Evolutionary conservation across 371 early-diverging fungal species (phyloP).

Genomic region (Rhizopus microsporus): DNA sequence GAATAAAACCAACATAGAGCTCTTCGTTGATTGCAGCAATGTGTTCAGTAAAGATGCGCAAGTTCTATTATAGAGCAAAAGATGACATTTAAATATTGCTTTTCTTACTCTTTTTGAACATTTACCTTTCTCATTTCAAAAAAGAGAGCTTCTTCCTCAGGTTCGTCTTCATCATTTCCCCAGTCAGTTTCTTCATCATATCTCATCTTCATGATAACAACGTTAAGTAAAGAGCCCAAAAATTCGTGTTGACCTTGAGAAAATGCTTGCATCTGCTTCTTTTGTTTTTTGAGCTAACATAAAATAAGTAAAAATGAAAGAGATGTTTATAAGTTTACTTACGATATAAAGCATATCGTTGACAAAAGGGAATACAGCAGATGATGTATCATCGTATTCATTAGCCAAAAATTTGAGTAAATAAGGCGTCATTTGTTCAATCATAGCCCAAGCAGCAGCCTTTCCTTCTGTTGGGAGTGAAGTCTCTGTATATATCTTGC

Average conservation of each 20-base stretch:
- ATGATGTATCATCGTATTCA: constrained; percentile 83
- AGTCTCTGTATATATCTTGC: constrained; percentile 71
- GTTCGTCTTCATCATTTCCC: constrained; percentile 76
- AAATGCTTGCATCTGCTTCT: constrained; percentile 62
- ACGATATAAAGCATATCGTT: constrained; percentile 68
- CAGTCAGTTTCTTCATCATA: constrained; percentile 84
- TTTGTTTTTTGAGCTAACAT: constrained; percentile 64
- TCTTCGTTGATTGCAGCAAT: constrained; percentile 69
- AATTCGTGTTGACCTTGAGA: constrained; percentile 70
- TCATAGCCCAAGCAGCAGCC: constrained; percentile 44
- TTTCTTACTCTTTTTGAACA: neutral
- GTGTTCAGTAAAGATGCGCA: constrained; percentile 74
- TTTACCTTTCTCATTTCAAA: constrained; percentile 74
- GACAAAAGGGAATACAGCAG: constrained; percentile 73
- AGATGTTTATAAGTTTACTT: constrained; percentile 15
- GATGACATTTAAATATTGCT: neutral
- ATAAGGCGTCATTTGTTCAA: constrained; percentile 68
- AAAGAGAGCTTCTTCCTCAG: constrained; percentile 74
- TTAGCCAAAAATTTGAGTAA: constrained; percentile 72
- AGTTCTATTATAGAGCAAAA: constrained; percentile 42
- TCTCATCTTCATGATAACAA: constrained; percentile 83
- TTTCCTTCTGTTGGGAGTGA: constrained; percentile 45
- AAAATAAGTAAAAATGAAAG: neutral
- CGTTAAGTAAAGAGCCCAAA: constrained; percentile 69
- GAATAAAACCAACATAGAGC: constrained; percentile 59